phyloP scores from a whole-genome alignment of 1,139 yeast genomes.

The Sugiyamaella pinicola region DNA sequence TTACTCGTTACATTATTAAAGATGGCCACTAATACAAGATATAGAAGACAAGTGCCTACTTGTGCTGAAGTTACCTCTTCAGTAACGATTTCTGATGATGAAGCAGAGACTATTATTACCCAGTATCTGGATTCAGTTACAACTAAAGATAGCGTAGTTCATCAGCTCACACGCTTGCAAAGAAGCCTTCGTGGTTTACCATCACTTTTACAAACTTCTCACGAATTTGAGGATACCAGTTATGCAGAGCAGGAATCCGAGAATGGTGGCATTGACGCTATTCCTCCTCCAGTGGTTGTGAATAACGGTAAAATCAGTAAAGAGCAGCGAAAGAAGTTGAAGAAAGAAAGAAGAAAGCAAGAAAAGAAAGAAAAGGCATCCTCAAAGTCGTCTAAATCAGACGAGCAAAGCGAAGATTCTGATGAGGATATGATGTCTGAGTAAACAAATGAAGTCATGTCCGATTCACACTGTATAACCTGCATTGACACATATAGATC shows the following conservation, averaged over 20 bases:
- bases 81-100: conserved; percentile 39
- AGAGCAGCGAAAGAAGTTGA: conserved; percentile 45
- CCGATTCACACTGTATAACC: background rate
- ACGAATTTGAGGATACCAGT: conserved; percentile 14
- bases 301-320: conserved; percentile 30
- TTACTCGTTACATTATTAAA: too few species aligned
- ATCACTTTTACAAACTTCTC: conserved; percentile 45
- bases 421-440: conserved; percentile 10
- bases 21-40: conserved; percentile 21
- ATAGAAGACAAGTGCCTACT: conserved; percentile 32
- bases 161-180: conserved; percentile 67
- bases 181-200: conserved; percentile 76
- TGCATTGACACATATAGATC: background rate
- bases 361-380: conserved; percentile 34
- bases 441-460: background rate
- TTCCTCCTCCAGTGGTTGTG: conserved; percentile 16
- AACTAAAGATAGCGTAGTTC: conserved; percentile 40
- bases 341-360: conserved; percentile 46
- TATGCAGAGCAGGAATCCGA: background rate
- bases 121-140: conserved; percentile 21
- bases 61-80: conserved; percentile 35
- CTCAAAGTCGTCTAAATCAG: background rate
- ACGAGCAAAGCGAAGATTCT: background rate
- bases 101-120: conserved; percentile 38
- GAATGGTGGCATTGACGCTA: conserved; percentile 8